Base-by-base conservation (phyloP, 176 grass and related monocot genomes). In the Hsuehochloa calcarea region DNA sequence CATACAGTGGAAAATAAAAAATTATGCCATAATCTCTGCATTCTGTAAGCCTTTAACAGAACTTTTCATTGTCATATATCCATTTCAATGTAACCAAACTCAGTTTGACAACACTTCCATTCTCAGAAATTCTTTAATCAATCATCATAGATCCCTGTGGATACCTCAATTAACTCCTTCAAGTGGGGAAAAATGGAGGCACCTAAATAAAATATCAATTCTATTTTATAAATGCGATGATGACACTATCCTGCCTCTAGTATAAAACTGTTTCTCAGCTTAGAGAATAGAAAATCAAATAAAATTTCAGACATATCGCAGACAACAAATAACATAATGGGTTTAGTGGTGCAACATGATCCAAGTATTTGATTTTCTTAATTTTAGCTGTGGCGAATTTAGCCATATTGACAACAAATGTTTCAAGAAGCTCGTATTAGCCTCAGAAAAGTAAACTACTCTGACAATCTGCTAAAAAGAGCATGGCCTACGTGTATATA, bases 291-390 rank as follows among this genome's bases (percentile, higher is more conserved):
- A 12, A 26, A 34, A n/a, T 77, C 40, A n/a, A 77, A 55, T 13
- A 63, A 65, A 65, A 72, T 11, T 38, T 69, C 46, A 39, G 46
- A 83, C 4, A 50, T 26, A 29, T 78, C 37, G 0, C 1, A 38
- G 49, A 41, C 60, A 79, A 5, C 9, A 77, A 44, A 82, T 59
- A 49, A 87, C n/a, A 87, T 35, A 82, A 87, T 45, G 37, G 47
- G 26, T 79, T 65, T 73, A 58, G 19, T 79, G 54, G 39, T 82
- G 20, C 34, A 40, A 61, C 15, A 70, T 31, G 6, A 59, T 59
- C 63, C n/a, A 41, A 16, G 35, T 68, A 41, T 16, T 70, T 54
- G 4, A 19, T 56, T 70, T 41, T 25, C 50, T 82, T 20, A 68
- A 58, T 29, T 82, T 82, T 58, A 47, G 35, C 35, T 26, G 34